Evolutionary conservation across 768 basidiomycete genomes (phyloP), one percentile per base, ranked within the genome.

Genomic region (Mycena galopus): DNA sequence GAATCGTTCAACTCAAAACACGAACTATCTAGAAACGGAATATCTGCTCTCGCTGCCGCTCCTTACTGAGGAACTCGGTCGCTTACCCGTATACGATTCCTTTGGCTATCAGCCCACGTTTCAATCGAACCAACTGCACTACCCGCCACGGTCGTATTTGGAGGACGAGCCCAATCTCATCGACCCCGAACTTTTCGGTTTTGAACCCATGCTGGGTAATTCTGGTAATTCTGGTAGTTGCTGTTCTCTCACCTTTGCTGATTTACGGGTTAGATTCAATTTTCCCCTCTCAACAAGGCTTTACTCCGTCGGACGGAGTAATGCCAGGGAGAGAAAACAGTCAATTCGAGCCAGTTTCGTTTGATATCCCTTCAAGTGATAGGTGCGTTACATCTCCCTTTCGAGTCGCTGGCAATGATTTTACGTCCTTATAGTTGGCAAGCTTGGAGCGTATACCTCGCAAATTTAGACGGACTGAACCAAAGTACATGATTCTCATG

Each of bases 41-140:
- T 16, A 63, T 53, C 44, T 70, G 19, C 57, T 59, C 21, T 65
- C 70, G 11, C 9, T 71, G 37, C 70, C 64, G 3, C 30, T 71
- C 2, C 27, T 39, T 16, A 65, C 70, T 0, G 64, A 61, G 2
- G 70, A 71, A 17, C 64, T 71, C n/a, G 70, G 70, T 14, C 58
- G 64, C 19, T 39, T 71, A 1, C 70, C 70, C 16, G 51, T 71
- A 39, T 66, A 66, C 39, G 51, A 71, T 27, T 66, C 64, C 2
- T 71, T 71, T 37, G 42, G 42, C n/a, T 60, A 65, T 33, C 35
- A 65, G 5, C 60, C 60, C 51, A 55, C 32, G 16, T 71, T 64
- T 29, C 53, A 55, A 16, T n/a, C 27, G 58, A 39, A 51, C 17
- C 25, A 32, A 42, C 12, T 10, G 6, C 55, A 21, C 30, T 32